Percentiles rank a stretch among this genome's conserved stretches.
These are phyloP conservation scores for Mucor irregularis DNA, from an alignment of 371 early-diverging fungal species.

Conservation along the genomic window DNA sequence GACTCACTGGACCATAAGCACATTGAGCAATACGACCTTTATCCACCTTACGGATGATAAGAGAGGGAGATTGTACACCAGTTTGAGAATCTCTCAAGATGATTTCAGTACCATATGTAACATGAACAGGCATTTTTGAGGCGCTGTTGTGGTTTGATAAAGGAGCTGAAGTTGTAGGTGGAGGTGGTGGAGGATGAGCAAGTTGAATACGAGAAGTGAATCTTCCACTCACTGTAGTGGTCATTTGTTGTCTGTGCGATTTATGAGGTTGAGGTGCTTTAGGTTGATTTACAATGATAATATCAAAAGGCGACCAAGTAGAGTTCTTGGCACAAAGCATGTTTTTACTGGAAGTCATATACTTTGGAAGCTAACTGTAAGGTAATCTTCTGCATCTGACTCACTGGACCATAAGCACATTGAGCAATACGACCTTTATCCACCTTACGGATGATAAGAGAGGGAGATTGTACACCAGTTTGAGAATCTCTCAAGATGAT, in stretches of 20 bases:
- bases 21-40: slow-evolving; percentile 66
- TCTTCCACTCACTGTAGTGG: slow-evolving; percentile 19
- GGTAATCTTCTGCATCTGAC: slow-evolving; percentile 88
- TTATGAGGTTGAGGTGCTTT: slow-evolving; percentile 29
- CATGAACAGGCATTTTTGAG: slow-evolving; percentile 45
- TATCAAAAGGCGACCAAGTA: slow-evolving; percentile 77
- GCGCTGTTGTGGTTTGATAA: background rate
- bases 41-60: slow-evolving; percentile 81
- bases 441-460: slow-evolving; percentile 77
- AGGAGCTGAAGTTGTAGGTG: slow-evolving; percentile 8
- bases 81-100: slow-evolving; percentile 66
- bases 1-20: slow-evolving; percentile 76
- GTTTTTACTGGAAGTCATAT: slow-evolving; percentile 61
- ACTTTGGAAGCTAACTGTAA: slow-evolving; percentile 71
- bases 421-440: slow-evolving; percentile 71
- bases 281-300: slow-evolving; percentile 57
- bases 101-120: slow-evolving; percentile 73
- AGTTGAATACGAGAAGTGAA: slow-evolving; percentile 11
- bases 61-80: slow-evolving; percentile 65
- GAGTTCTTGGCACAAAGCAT: slow-evolving; percentile 73
- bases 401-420: slow-evolving; percentile 72
- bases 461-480: slow-evolving; percentile 68
- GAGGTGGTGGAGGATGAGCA: slow-evolving; percentile 13
- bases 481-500: slow-evolving; percentile 67
- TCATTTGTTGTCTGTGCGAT: slow-evolving; percentile 15